A percentile compares a stretch with the other conserved stretches of the same genome.
Evolutionary conservation across 2,329 filamentous ascomycete genomes (phyloP).

Genomic region (Akanthomyces dipterigenus): DNA sequence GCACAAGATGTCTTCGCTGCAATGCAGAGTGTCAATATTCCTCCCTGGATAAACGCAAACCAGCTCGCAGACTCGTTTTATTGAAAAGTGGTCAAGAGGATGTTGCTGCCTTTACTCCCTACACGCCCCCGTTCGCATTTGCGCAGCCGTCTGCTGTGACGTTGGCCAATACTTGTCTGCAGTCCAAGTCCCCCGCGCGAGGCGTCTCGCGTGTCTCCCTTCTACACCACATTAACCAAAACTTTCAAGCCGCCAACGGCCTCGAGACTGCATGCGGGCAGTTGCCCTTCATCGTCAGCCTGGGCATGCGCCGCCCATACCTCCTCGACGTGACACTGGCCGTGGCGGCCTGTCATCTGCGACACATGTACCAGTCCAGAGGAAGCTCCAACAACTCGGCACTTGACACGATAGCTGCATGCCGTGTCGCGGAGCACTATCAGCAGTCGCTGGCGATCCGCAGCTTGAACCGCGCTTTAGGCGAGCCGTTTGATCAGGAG

Average conservation of each 20-base stretch:
- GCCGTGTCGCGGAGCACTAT: conserved; percentile 18
- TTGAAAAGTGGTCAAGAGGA: neutral
- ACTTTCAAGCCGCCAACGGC: conserved; percentile 1
- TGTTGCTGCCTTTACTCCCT: neutral
- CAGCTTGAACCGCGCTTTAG: conserved; percentile 17
- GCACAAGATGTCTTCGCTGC: conserved; percentile 17
- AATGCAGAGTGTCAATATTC: conserved; percentile 13
- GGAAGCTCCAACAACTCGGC: neutral
- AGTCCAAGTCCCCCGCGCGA: neutral
- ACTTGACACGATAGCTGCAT: neutral
- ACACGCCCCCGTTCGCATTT: conserved; percentile 7
- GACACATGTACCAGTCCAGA: conserved; percentile 14
- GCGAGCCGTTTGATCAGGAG: conserved; percentile 15
- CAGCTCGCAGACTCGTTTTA: no score
- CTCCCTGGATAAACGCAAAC: neutral
- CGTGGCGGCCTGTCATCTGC: conserved; percentile 20
- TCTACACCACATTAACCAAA: conserved; percentile 15
- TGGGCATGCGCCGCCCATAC: conserved; percentile 15
- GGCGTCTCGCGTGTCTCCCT: conserved; percentile 17
- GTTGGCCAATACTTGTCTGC: neutral
- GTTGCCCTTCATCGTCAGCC: conserved; percentile 12
- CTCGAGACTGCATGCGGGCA: conserved; percentile 8
- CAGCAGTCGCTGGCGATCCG: conserved; percentile 18
- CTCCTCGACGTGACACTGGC: conserved; percentile 19
- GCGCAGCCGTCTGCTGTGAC: neutral